phyloP scores from a whole-genome alignment of 2,329 filamentous ascomycete species.

The Verticillium nonalfalfae region DNA sequence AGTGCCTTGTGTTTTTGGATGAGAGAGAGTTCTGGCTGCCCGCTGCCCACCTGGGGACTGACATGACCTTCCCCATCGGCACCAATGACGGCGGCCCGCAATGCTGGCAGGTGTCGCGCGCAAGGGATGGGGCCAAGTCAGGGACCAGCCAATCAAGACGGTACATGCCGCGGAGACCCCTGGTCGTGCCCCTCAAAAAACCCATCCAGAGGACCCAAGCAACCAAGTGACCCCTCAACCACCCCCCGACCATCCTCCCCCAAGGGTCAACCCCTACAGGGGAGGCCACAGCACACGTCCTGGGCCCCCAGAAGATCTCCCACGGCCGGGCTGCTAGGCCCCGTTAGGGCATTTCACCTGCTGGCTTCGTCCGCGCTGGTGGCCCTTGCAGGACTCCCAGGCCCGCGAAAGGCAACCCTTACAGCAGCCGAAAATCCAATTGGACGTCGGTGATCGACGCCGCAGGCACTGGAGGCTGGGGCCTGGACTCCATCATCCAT shows the following conservation, averaged over 20 bases:
- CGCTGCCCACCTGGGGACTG: too few species aligned
- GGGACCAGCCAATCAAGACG: neutral
- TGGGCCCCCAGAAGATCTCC: neutral
- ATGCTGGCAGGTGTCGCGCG: neutral
- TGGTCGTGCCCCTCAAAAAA: neutral
- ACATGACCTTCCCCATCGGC: neutral
- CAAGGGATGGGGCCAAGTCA: neutral
- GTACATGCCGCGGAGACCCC: neutral
- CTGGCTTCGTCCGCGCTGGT: neutral
- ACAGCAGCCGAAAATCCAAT: neutral
- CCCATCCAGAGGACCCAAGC: neutral
- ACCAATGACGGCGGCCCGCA: neutral
- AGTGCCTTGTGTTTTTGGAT: neutral
- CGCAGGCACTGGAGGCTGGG: neutral
- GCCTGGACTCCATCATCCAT: neutral
- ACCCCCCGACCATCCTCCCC: neutral
- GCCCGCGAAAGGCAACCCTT: neutral
- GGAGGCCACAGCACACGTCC: neutral
- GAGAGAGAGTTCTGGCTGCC: slow-evolving; percentile 5
- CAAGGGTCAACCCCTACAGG: neutral
- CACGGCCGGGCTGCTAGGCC: neutral
- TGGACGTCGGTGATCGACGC: neutral
- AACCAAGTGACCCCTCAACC: neutral
- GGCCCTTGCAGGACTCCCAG: neutral
- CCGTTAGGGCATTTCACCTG: neutral